Percentiles rank a stretch among this genome's conserved stretches.
Conservation (phyloP, 2,329 filamentous ascomycete genomes). For the Cercospora sesami region DNA sequence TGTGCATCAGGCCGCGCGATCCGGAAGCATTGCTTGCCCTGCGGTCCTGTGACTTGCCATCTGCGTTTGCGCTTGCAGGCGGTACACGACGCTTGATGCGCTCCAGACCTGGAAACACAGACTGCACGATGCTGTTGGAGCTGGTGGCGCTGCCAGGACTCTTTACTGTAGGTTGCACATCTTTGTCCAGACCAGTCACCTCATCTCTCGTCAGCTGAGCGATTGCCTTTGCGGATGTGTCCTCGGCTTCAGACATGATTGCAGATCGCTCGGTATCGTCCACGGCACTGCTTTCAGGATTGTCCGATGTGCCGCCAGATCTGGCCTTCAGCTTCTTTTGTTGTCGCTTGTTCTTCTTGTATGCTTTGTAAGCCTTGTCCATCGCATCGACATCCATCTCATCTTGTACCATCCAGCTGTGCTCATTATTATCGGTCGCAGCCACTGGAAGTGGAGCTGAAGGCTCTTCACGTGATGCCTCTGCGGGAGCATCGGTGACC, state of each 20-base stretch:
- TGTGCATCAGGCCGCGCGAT: slow-evolving; percentile 25
- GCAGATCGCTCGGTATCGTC: slow-evolving; percentile 39
- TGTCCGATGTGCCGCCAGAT: slow-evolving; percentile 22
- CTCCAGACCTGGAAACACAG: slow-evolving; percentile 30
- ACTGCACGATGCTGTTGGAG: slow-evolving; percentile 26
- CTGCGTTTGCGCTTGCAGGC: slow-evolving; percentile 8
- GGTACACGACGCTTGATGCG: slow-evolving; percentile 31
- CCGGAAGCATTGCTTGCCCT: slow-evolving; percentile 14
- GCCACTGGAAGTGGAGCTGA: not conserved
- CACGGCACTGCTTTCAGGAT: slow-evolving; percentile 30
- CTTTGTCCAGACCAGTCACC: not conserved
- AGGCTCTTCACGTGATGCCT: not conserved
- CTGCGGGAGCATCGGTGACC: not conserved
- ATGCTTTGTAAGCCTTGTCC: slow-evolving; percentile 37
- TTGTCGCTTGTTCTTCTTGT: slow-evolving; percentile 38
- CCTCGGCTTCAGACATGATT: slow-evolving; percentile 25
- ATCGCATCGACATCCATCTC: slow-evolving; percentile 41
- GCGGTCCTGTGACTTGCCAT: not conserved
- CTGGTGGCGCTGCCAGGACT: slow-evolving; percentile 12
- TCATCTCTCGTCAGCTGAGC: not conserved
- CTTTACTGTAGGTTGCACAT: not conserved
- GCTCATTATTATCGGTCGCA: slow-evolving; percentile 7
- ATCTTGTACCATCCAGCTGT: slow-evolving; percentile 24
- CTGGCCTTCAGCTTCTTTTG: slow-evolving; percentile 36
- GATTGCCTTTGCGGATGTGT: slow-evolving; percentile 6